Conservation (phyloP, 192 early-diverging fungal species). For the Backusella mclennaniae region DNA sequence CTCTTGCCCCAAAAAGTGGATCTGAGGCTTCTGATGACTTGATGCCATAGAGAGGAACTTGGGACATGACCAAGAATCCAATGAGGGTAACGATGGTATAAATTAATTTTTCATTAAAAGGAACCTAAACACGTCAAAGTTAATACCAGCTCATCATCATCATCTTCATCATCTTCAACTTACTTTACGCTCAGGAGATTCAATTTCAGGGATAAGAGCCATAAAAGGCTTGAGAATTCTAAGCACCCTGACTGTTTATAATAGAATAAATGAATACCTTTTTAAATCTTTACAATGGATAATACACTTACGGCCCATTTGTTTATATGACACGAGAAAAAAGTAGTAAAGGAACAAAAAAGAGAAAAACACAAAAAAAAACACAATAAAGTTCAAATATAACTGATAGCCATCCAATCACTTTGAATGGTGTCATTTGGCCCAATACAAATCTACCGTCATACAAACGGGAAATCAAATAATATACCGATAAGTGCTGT, state of each 20-base stretch:
- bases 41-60: conserved; percentile 99
- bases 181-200: conserved; percentile 95
- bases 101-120: conserved; percentile 96
- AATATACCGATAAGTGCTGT: not conserved
- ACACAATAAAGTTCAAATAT: not conserved
- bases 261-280: not conserved
- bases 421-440: not conserved
- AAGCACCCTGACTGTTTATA: conserved; percentile 82
- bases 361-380: not conserved
- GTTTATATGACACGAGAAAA: not conserved
- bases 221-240: conserved; percentile 97
- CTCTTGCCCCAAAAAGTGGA: conserved; percentile 99
- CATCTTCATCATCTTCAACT: not conserved
- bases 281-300: not conserved
- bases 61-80: conserved; percentile 98
- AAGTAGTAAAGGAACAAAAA: not conserved
- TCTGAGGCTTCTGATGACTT: conserved; percentile 98
- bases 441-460: not conserved
- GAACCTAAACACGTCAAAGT: conserved; percentile 56
- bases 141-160: not conserved
- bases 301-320: not conserved
- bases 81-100: conserved; percentile 99
- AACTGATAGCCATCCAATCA: not conserved
- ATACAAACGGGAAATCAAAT: not conserved
- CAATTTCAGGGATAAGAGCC: conserved; percentile 96